Conservation (phyloP, 371 early-diverging fungal species). For the Mortierella sp. region DNA sequence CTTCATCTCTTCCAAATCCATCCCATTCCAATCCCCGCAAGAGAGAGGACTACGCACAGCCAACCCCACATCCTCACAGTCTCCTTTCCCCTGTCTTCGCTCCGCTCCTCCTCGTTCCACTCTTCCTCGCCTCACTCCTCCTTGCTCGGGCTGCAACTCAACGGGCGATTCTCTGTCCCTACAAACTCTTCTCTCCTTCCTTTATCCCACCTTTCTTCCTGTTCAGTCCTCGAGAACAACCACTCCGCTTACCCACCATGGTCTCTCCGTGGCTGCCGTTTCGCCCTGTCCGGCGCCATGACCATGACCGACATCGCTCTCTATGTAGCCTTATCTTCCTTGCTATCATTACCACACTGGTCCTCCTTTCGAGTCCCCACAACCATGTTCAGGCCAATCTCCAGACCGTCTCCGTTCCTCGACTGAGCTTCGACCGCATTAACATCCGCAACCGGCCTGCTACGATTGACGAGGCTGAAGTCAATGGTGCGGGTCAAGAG, state of each 20-base stretch:
- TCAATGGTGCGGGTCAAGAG: conserved; percentile 1
- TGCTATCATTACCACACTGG: conserved; percentile 7
- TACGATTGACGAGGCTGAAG: conserved; percentile 1
- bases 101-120: background rate
- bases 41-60: no score
- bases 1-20: background rate
- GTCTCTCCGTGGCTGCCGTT: background rate
- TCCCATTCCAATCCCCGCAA: background rate
- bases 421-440: conserved; percentile 30
- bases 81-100: background rate
- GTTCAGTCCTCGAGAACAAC: background rate
- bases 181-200: background rate
- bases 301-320: background rate
- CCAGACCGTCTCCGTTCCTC: conserved; percentile 3
- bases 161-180: background rate
- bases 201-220: background rate
- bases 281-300: background rate
- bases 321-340: conserved; percentile 7
- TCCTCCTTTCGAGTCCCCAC: conserved; percentile 6
- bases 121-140: background rate
- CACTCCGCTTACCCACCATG: background rate
- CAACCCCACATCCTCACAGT: background rate
- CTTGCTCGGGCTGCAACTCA: background rate
- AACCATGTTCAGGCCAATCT: conserved; percentile 12
- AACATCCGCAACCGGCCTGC: conserved; percentile 15